Base-by-base conservation (phyloP, 768 basidiomycete species). In the Termitomyces eurrhizus region DNA sequence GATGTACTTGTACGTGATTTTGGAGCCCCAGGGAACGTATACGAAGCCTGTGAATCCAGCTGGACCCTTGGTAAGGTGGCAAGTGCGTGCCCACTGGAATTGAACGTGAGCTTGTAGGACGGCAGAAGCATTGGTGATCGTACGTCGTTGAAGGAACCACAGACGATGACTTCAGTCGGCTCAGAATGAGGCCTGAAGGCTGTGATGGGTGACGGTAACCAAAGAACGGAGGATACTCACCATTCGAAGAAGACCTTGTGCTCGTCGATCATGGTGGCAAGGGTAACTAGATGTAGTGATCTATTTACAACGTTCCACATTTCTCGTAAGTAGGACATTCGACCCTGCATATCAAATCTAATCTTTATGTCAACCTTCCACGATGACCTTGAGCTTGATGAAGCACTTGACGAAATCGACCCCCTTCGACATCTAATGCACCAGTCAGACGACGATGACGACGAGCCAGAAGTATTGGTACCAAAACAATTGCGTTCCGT, bases 71-170 rank as follows among this genome's bases (percentile, higher is more conserved):
- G 74, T 73, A 61, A 91, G 83, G 60, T 72, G 79, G 50, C 80
- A 72, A 41, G 87, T 85, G 60, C 75, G 73, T 32, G 84, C 77
- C 88, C 88, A 90, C 88, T 89, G 59, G 12, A 61, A 59, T 59
- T 60, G 52, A 56, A 58, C 1, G 59, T 66, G 48, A 59, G 59
- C 52, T 56, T 48, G 50, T 64, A 7, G 32, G 54, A 59, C 52
- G 44, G 37, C 52, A 58, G 59, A 50, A 29, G n/a, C 36, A 32
- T 21, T 52, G 33, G 62, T 56, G 44, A 68, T 29, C 84, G 64
- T 69, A 90, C 90, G 73, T 88, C 74, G 78, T 93, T 90, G 70
- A 92, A 93, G 35, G 87, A 82, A 41, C 91, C 91, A 24, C 89
- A 90, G 59, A 87, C 82, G 68, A 90, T 80, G 62, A 91, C 89